These are phyloP conservation scores for Pistacia atlantica DNA, from an alignment of 345 rosid genomes.

Conservation along the genomic window DNA sequence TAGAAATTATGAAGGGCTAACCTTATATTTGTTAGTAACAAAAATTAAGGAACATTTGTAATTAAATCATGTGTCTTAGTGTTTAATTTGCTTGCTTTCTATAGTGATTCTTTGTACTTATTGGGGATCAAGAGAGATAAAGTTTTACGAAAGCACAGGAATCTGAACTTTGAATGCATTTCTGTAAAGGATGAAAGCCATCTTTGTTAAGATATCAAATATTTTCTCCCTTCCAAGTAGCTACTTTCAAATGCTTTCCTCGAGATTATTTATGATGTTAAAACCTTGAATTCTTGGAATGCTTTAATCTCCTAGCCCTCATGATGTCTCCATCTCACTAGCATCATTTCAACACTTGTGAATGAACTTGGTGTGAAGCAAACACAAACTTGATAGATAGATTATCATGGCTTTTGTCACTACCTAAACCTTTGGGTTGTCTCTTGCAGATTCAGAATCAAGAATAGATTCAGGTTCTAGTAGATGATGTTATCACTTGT, in stretches of 20 bases:
- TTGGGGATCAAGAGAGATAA: neutral
- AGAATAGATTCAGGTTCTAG: no score
- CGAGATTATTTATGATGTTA: constrained; percentile 49
- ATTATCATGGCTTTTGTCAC: neutral
- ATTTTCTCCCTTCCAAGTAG: constrained; percentile 43
- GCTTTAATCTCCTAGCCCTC: constrained; percentile 42
- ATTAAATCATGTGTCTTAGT: no score
- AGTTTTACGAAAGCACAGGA: constrained; percentile 35
- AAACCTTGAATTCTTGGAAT: constrained; percentile 32
- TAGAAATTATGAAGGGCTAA: no score
- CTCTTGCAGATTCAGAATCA: no score
- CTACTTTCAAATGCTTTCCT: constrained; percentile 55
- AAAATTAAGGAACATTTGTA: no score
- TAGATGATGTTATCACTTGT: no score
- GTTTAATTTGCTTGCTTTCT: no score
- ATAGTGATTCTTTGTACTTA: no score
- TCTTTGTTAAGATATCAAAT: constrained; percentile 35
- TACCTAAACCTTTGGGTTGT: no score
- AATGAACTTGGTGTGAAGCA: constrained; percentile 19
- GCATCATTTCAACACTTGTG: constrained; percentile 37
- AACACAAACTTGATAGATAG: constrained; percentile 12
- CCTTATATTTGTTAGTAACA: no score
- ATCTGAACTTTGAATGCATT: constrained; percentile 20
- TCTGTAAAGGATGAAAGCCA: constrained; percentile 7
- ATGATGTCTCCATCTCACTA: constrained; percentile 41